Evolutionary conservation across 129 eudicot genomes (phyloP).

Genomic region (sunflower (Helianthus annuus)): HanXRQr2.0-SUNRISE NC_035436.2:165350203-165350702

Average conservation of each 20-base stretch:
- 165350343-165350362: constrained; percentile 26
- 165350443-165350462: constrained; percentile 21
- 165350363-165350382: constrained; percentile 26
- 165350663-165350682: constrained; percentile 21
- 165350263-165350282: constrained; percentile 16
- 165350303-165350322: constrained; percentile 21
- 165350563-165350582: constrained; percentile 25
- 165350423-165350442: constrained; percentile 24
- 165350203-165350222: not conserved
- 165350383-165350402: not conserved
- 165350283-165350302: constrained; percentile 20
- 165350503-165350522: constrained; percentile 19
- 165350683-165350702: not conserved
- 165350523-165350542: not conserved
- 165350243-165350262: constrained; percentile 15
- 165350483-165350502: constrained; percentile 31
- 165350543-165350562: constrained; percentile 31
- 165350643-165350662: constrained; percentile 14
- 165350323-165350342: constrained; percentile 9
- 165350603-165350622: constrained; percentile 16
- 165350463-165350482: not conserved
- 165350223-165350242: constrained; percentile 27
- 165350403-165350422: constrained; percentile 21
- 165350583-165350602: not conserved
- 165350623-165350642: constrained; percentile 27